phyloP scores from a whole-genome alignment of 805 yeast genomes.

The Kuraishia cidri region DNA sequence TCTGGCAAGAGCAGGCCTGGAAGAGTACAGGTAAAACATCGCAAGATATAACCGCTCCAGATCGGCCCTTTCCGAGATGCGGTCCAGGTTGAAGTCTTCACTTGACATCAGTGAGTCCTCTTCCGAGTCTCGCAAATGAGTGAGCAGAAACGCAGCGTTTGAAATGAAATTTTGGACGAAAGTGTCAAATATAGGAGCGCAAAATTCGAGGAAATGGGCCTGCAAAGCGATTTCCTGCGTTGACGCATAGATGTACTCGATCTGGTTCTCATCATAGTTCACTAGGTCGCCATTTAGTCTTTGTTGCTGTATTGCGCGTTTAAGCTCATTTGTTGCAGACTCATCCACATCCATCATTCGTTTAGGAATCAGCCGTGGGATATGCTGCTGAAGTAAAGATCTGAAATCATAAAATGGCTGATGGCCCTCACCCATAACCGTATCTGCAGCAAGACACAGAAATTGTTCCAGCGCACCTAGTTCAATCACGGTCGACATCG shows the following conservation, averaged over 20 bases:
- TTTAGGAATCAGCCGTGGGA: conserved; percentile 47
- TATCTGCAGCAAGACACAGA: conserved; percentile 51
- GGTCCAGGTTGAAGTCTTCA: conserved; percentile 48
- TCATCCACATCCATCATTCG: conserved; percentile 35
- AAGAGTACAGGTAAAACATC: conserved; percentile 57
- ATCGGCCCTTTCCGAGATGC: conserved; percentile 67
- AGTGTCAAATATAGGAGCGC: conserved; percentile 32
- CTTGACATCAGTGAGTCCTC: conserved; percentile 59
- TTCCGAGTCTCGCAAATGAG: conserved; percentile 62
- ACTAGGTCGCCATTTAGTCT: conserved; percentile 16
- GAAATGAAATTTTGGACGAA: conserved; percentile 49
- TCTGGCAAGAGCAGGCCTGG: conserved; percentile 47
- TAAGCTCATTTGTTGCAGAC: conserved; percentile 25
- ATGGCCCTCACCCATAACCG: conserved; percentile 21
- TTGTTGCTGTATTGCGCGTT: conserved; percentile 16
- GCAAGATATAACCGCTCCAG: conserved; percentile 81
- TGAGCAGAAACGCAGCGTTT: conserved; percentile 57
- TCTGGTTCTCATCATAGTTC: conserved; percentile 18
- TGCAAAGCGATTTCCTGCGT: conserved; percentile 12
- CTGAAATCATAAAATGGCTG: conserved; percentile 55
- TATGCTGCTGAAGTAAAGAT: conserved; percentile 53
- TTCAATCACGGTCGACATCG: conserved; percentile 48
- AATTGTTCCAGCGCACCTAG: conserved; percentile 67
- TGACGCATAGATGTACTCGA: conserved; percentile 13
- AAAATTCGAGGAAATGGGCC: conserved; percentile 22